Percentiles rank a stretch among this genome's conserved stretches.
Evolutionary conservation across 306 rosid genomes (phyloP).

Genomic region (Rosa multiflora): DNA sequence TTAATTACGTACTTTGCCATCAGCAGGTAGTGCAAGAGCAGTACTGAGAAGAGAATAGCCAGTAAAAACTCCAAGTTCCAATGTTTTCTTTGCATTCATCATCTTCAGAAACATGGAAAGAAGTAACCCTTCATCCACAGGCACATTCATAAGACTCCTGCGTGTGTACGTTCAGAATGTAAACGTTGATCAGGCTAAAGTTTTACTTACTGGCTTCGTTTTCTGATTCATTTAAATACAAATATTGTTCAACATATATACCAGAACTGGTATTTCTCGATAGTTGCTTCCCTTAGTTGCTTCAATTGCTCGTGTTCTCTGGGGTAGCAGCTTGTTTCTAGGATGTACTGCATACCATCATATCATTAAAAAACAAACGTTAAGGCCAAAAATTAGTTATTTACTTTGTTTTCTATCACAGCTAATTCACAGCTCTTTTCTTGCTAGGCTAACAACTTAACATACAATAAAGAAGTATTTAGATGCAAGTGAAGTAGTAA

Average conservation of each 20-base stretch:
- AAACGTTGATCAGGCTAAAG: background rate
- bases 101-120: slow-evolving; percentile 48
- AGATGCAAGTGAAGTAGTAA: background rate
- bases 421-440: background rate
- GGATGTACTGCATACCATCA: slow-evolving; percentile 42
- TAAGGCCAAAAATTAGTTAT: too few species aligned
- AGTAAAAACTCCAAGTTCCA: slow-evolving; percentile 63
- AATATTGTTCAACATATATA: background rate
- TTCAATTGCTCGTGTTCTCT: slow-evolving; percentile 54
- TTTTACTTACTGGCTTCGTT: background rate
- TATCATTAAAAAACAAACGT: too few species aligned
- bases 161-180: background rate
- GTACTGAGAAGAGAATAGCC: slow-evolving; percentile 71
- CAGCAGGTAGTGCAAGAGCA: slow-evolving; percentile 58
- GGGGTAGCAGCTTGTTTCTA: slow-evolving; percentile 45
- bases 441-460: too few species aligned
- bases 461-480: background rate
- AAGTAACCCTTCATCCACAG: slow-evolving; percentile 52
- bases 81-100: slow-evolving; percentile 58
- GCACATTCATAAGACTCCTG: slow-evolving; percentile 51
- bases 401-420: background rate
- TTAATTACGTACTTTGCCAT: slow-evolving; percentile 34
- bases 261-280: slow-evolving; percentile 25
- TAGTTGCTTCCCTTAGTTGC: slow-evolving; percentile 46
- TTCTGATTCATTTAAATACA: too few species aligned